A percentile compares a stretch with the other conserved stretches of the same genome.
These are phyloP conservation scores for Avena eriantha DNA, from an alignment of 176 grass and related monocot genomes.

Conservation along the genomic window DNA sequence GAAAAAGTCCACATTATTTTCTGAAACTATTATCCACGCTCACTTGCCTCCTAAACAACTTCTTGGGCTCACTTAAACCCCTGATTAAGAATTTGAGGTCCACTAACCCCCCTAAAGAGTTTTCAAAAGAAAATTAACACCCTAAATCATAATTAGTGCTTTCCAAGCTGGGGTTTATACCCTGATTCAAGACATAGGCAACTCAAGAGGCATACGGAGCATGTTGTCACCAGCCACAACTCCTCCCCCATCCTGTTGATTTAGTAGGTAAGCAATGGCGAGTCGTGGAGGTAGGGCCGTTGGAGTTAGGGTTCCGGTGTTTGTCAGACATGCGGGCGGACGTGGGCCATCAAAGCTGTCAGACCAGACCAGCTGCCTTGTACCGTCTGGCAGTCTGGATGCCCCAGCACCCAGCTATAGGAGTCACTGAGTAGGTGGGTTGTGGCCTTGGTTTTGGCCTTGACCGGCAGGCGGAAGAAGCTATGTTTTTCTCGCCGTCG, in stretches of 20 bases:
- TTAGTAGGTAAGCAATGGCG: neutral
- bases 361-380: slow-evolving; percentile 68
- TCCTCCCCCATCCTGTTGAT: neutral
- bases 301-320: slow-evolving; percentile 21
- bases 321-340: slow-evolving; percentile 49
- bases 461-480: slow-evolving; percentile 53
- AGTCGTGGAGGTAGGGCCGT: neutral
- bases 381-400: slow-evolving; percentile 56
- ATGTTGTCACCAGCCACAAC: neutral
- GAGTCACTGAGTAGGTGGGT: slow-evolving; percentile 53
- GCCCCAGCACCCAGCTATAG: slow-evolving; percentile 84
- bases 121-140: too few relatives aligned
- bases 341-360: slow-evolving; percentile 69
- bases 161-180: neutral
- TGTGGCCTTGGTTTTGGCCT: slow-evolving; percentile 64
- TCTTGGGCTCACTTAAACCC: neutral
- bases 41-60: neutral
- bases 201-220: neutral
- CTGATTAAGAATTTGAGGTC: neutral
- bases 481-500: slow-evolving; percentile 49
- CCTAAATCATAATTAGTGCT: neutral
- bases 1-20: too few relatives aligned
- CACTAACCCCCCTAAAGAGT: neutral
- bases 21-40: neutral
- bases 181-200: slow-evolving; percentile 1